Conservation (phyloP, 2,329 filamentous ascomycete species). For the Ascochyta rabiei region DNA sequence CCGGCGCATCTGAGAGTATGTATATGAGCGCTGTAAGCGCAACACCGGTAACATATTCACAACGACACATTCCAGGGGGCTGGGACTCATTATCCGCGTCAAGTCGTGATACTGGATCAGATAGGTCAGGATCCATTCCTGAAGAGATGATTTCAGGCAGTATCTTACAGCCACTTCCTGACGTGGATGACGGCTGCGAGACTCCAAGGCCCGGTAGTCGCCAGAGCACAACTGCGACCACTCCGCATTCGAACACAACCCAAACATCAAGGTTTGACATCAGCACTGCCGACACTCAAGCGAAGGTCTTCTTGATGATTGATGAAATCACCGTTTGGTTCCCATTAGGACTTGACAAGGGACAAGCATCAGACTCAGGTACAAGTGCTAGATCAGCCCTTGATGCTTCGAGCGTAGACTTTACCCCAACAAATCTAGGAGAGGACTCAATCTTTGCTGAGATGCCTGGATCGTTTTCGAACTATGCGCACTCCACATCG, state of each 20-base stretch:
- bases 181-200: conserved; percentile 46
- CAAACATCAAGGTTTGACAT: conserved; percentile 2
- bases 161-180: conserved; percentile 35
- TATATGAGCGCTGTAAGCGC: conserved; percentile 74
- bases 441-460: conserved; percentile 48
- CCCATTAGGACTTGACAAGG: conserved; percentile 37
- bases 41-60: conserved; percentile 31
- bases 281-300: conserved; percentile 22
- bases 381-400: conserved; percentile 14
- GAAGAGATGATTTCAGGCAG: conserved; percentile 40
- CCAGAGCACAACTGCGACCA: conserved; percentile 26
- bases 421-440: conserved; percentile 38
- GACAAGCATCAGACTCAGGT: conserved; percentile 1
- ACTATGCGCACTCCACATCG: conserved; percentile 52
- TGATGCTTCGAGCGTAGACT: conserved; percentile 27
- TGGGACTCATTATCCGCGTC: conserved; percentile 49
- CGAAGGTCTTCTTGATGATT: conserved; percentile 44
- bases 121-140: conserved; percentile 35
- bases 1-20: conserved; percentile 84
- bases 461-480: conserved; percentile 56
- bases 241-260: conserved; percentile 13
- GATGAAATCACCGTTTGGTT: conserved; percentile 49
- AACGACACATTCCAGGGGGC: conserved; percentile 48
- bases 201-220: conserved; percentile 47
- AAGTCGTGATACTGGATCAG: conserved; percentile 37